These are phyloP conservation scores for Amborella trichopoda DNA, from an alignment of 164 flowering plant genomes.

Conservation along the genomic window DNA sequence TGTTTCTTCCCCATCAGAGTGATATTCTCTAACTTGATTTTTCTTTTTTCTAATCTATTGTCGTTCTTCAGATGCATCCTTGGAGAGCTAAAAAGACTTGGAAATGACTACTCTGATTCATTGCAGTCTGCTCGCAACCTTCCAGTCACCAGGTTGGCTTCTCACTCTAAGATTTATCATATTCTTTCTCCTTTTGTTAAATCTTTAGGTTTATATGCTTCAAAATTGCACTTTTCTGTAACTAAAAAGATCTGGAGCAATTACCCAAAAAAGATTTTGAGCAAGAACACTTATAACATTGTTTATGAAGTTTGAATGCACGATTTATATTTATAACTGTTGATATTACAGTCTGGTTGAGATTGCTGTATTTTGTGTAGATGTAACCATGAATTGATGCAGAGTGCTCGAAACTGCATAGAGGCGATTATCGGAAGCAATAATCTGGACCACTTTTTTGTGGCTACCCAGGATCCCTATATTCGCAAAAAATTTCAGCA, in stretches of 20 bases:
- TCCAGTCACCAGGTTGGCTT: slow-evolving; percentile 43
- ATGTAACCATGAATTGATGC: slow-evolving; percentile 65
- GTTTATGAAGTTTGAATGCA: no score
- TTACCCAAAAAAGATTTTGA: background rate
- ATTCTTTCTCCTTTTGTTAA: no score
- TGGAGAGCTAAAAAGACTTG: slow-evolving; percentile 60
- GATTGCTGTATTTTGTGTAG: no score
- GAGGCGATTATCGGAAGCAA: slow-evolving; percentile 54
- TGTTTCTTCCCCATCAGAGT: no score
- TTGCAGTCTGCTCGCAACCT: slow-evolving; percentile 40
- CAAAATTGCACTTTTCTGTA: slow-evolving; percentile 3
- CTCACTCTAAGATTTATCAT: no score
- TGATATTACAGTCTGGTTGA: no score
- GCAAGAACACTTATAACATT: no score
- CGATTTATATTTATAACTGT: no score
- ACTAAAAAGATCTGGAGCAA: background rate
- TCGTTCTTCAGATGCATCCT: slow-evolving; percentile 50
- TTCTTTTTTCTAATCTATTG: no score
- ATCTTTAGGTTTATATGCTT: no score
- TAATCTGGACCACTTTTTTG: slow-evolving; percentile 78
- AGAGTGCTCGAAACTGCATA: slow-evolving; percentile 56
- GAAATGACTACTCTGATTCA: slow-evolving; percentile 31
- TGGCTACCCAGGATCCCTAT: slow-evolving; percentile 70
- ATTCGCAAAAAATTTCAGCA: slow-evolving; percentile 45
- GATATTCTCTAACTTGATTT: no score